Base-by-base conservation (phyloP, 1,284 basidiomycete genomes). In the Cronartium quercuum region DNA sequence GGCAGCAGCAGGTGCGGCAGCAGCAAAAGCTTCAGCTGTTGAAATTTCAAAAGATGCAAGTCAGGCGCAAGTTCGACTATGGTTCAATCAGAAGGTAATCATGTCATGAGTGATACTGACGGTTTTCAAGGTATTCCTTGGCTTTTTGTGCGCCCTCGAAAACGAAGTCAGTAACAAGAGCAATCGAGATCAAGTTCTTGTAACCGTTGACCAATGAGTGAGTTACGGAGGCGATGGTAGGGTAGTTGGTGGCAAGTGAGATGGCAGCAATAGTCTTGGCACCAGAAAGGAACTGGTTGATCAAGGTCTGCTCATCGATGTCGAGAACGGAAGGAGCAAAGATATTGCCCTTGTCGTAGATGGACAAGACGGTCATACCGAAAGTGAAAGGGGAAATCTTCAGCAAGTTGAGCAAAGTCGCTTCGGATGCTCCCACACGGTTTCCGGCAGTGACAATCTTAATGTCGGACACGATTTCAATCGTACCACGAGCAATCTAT, bases 151-250 rank as follows among this genome's bases (percentile, higher is more conserved):
- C 87, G 77, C 90, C 93, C 82, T 96, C 92, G 83, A 98, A 98
- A 78, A 89, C 88, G 88, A 93, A 95, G 74, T 98, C 95, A 79
- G 95, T 97, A 76, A 87, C 89, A 78, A 99, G 84, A 71, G 94
- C 90, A 81, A 99, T 84, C 75, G 92, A 90, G 78, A 98, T 85
- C 78, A 96, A 83, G 87, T 98, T 97, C 90, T 99, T 98, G 91
- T 98, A 98, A 67, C 92, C 88, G 86, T 98, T 97, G 87, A 98
- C 92, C 77, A 99, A 87, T 62, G 91, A 90, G 88, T 99, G 95
- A 76, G 87, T 85, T 79, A 98, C 89, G 76, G 94, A 97, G 79
- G 90, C 94, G 79, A 98, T 85, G 77, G 95, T 98, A 73, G 95
- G 95, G 87, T 95, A 95, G 84, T 92, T 89, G 83, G 95, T 86